Evolutionary conservation across 176 grass and related monocot species (phyloP).

Genomic region (Aegilops tauschii): DNA sequence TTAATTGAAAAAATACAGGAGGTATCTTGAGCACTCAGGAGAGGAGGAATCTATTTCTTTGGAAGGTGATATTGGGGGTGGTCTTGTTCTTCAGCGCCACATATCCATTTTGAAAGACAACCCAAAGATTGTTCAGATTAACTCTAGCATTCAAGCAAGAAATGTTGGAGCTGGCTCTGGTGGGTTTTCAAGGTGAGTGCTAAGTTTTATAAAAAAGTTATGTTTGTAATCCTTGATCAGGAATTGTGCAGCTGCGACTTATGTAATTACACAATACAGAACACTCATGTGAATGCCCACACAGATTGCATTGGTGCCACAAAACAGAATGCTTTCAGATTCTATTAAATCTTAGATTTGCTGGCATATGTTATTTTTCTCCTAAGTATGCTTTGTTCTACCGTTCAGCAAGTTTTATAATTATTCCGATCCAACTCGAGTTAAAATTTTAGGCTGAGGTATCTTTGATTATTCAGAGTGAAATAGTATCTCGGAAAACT

Average conservation of each 20-base stretch:
- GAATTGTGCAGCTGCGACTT: background rate
- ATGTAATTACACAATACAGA: background rate
- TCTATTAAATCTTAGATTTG: background rate
- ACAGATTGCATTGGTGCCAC: background rate
- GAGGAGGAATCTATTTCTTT: constrained; percentile 82
- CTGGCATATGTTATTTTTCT: background rate
- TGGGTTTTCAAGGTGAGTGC: constrained; percentile 84
- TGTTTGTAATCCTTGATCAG: background rate
- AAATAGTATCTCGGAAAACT: background rate
- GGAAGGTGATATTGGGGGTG: constrained; percentile 95
- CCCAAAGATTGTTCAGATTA: constrained; percentile 57
- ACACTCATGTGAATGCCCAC: background rate
- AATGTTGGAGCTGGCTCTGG: constrained; percentile 90
- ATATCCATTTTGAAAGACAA: constrained; percentile 77
- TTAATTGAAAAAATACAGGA: constrained; percentile 38
- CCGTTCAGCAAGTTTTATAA: background rate
- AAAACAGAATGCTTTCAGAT: constrained; percentile 19
- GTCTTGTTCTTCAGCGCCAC: constrained; percentile 66
- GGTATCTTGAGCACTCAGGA: constrained; percentile 71
- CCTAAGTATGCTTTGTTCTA: background rate
- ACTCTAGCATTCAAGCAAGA: constrained; percentile 81
- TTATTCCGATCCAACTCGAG: background rate
- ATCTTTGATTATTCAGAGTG: constrained; percentile 1
- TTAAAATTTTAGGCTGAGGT: background rate
- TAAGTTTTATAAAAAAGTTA: background rate